Percentiles rank a stretch among this genome's conserved stretches.
These are phyloP conservation scores for Xylaria digitata DNA, from an alignment of 2,329 filamentous ascomycete species.

Conservation along the genomic window DNA sequence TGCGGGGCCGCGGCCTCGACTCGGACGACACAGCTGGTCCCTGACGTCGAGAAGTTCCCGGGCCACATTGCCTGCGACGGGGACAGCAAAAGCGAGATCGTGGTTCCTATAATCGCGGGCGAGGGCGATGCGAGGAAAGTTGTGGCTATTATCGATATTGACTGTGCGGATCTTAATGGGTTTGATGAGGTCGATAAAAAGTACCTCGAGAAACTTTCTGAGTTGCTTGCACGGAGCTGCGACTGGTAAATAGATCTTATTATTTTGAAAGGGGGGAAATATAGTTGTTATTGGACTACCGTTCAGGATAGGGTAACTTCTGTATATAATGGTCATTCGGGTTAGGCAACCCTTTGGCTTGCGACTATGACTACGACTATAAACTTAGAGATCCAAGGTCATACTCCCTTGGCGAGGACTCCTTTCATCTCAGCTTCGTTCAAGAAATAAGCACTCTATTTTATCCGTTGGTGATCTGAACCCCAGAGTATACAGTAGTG, in stretches of 20 bases:
- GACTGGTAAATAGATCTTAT: conserved; percentile 69
- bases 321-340: too few species aligned
- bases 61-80: conserved; percentile 87
- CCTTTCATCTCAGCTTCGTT: too few species aligned
- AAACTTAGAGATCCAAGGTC: neutral
- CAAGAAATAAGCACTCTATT: too few species aligned
- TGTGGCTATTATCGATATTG: conserved; percentile 82
- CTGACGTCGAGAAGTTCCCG: conserved; percentile 78
- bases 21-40: conserved; percentile 71
- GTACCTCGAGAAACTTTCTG: conserved; percentile 74
- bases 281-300: neutral
- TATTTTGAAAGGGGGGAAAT: neutral
- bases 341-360: neutral
- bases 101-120: conserved; percentile 73
- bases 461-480: too few species aligned
- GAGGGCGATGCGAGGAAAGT: conserved; percentile 56
- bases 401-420: neutral
- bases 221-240: conserved; percentile 68
- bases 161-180: conserved; percentile 74
- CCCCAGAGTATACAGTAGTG: too few species aligned
- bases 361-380: neutral
- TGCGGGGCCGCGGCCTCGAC: conserved; percentile 76
- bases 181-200: conserved; percentile 76
- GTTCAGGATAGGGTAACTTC: neutral
- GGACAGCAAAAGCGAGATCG: conserved; percentile 81